Conservation (phyloP, 2,329 filamentous ascomycete species). For the Atkinsonella hypoxylon region DNA sequence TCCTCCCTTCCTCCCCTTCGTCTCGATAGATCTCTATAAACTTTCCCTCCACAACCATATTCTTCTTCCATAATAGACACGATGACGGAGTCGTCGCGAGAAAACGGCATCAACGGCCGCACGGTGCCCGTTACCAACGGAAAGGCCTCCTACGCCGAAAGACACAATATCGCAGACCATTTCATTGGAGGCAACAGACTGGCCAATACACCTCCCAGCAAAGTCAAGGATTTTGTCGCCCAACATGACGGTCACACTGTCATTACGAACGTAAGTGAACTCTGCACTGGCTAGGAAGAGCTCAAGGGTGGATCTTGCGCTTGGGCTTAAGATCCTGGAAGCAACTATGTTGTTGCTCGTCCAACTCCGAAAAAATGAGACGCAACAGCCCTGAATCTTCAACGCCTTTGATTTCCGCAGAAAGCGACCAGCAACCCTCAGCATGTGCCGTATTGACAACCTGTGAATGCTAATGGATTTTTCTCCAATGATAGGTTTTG, state of each 20-base stretch:
- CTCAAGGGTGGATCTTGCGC: not conserved
- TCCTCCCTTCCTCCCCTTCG: not conserved
- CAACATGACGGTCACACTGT: constrained; percentile 88
- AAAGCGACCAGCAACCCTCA: not conserved
- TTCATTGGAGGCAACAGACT: constrained; percentile 94
- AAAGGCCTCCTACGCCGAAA: constrained; percentile 61
- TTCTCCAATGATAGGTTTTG: constrained; percentile 52
- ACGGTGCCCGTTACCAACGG: constrained; percentile 43
- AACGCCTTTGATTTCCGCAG: no score
- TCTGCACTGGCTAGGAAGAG: not conserved
- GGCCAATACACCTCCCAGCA: constrained; percentile 66
- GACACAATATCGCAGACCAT: constrained; percentile 75
- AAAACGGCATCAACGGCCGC: constrained; percentile 33
- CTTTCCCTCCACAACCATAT: not conserved
- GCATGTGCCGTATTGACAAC: no score
- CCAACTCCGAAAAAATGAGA: no score
- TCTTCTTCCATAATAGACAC: constrained; percentile 9
- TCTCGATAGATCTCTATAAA: not conserved
- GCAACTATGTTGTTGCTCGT: no score
- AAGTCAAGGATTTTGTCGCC: constrained; percentile 93
- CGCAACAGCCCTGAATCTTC: no score
- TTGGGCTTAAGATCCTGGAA: not conserved
- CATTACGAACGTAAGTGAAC: constrained; percentile 76
- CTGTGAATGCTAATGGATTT: not conserved
- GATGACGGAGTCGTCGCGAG: constrained; percentile 35